Conservation (phyloP, 805 yeast genomes). For the Phaffomyces antillensis region DNA sequence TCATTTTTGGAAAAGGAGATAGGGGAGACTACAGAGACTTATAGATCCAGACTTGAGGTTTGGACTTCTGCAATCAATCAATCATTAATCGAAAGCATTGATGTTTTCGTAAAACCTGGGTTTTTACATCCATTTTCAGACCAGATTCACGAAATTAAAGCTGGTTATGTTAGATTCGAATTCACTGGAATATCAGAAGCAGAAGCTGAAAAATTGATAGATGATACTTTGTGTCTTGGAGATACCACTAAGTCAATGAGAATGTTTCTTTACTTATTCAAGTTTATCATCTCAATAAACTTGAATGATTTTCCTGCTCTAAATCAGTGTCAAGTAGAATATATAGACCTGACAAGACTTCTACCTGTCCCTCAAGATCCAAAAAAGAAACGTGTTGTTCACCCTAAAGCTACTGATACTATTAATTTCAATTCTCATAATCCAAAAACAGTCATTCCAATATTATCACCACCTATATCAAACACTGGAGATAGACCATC, state of each 20-base stretch:
- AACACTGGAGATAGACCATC: no score
- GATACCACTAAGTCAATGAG: background rate
- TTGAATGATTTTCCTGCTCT: background rate
- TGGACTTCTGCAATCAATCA: background rate
- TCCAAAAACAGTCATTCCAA: no score
- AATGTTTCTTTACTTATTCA: background rate
- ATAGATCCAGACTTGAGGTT: background rate
- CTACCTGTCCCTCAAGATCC: no score
- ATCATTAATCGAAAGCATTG: background rate
- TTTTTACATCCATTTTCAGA: background rate
- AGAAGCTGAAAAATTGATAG: background rate
- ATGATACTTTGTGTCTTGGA: background rate
- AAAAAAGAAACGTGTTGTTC: no score
- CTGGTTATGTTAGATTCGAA: background rate
- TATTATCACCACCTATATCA: no score
- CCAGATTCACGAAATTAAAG: background rate
- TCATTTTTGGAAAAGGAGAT: background rate
- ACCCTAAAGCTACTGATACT: no score
- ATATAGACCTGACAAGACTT: background rate
- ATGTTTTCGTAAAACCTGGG: background rate
- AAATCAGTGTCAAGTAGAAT: background rate
- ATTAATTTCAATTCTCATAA: no score
- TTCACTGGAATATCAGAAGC: background rate
- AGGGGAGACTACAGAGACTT: background rate
- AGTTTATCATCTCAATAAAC: background rate